Conservation (phyloP, 2,329 filamentous ascomycete genomes). For the Calonectria henricotiae region DNA sequence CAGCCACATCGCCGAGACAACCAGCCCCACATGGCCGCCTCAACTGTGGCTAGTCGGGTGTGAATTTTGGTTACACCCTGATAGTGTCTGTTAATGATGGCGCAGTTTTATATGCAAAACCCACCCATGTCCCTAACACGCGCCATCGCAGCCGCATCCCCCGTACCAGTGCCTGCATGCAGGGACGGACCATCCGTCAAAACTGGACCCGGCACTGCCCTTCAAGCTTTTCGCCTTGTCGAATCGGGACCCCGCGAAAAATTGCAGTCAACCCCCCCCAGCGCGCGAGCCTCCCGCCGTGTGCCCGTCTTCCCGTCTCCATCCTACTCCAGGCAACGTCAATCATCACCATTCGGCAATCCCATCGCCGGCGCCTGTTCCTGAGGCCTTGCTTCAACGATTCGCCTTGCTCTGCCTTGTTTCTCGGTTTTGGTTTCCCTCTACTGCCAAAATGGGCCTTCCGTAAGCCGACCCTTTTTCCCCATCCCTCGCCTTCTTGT, state of each 20-base stretch:
- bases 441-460: conserved; percentile 61
- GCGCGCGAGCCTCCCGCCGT: conserved; percentile 39
- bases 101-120: neutral
- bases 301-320: conserved; percentile 47
- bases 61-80: conserved; percentile 28
- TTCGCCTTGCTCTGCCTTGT: conserved; percentile 30
- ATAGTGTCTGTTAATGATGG: conserved; percentile 33
- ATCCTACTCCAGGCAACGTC: conserved; percentile 47
- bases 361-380: conserved; percentile 36
- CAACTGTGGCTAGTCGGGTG: conserved; percentile 12
- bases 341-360: conserved; percentile 40
- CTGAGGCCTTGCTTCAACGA: conserved; percentile 21
- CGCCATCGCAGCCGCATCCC: conserved; percentile 24
- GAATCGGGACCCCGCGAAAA: conserved; percentile 36
- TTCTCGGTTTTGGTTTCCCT: conserved; percentile 38
- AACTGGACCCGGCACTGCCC: conserved; percentile 31
- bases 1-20: conserved; percentile 18
- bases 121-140: conserved; percentile 30
- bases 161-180: conserved; percentile 23
- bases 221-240: conserved; percentile 36
- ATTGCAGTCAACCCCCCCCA: conserved; percentile 25
- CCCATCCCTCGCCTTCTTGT: conserved; percentile 29
- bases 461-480: conserved; percentile 62
- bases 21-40: conserved; percentile 26
- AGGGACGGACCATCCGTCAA: conserved; percentile 38